A percentile compares a stretch with the other conserved stretches of the same genome.
These are phyloP conservation scores for Mycosphaerella sp. DNA, from an alignment of 2,329 filamentous ascomycete genomes.

Conservation along the genomic window DNA sequence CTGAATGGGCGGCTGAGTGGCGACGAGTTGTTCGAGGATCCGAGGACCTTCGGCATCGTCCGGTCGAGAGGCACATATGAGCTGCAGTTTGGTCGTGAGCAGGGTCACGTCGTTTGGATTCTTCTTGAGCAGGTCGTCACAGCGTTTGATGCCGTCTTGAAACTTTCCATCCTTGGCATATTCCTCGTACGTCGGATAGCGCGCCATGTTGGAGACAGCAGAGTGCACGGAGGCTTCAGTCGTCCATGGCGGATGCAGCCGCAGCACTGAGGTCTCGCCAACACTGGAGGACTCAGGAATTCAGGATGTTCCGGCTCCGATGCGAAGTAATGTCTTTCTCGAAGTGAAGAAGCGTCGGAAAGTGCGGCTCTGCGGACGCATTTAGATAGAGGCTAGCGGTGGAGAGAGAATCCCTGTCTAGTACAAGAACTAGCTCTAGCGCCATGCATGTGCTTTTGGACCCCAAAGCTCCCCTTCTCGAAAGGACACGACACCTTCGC, in stretches of 20 bases:
- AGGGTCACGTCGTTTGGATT: conserved; percentile 28
- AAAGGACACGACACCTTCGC: conserved; percentile 10
- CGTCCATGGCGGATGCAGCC: not conserved
- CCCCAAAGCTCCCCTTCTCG: not conserved
- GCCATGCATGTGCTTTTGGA: conserved; percentile 2
- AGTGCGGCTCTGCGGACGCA: not conserved
- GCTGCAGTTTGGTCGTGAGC: conserved; percentile 31
- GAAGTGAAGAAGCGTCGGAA: not conserved
- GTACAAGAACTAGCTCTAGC: too few relatives aligned
- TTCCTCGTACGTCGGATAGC: conserved; percentile 33
- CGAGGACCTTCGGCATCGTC: conserved; percentile 10
- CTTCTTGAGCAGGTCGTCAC: conserved; percentile 30
- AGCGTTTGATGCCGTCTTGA: conserved; percentile 31
- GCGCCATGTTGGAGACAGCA: conserved; percentile 27
- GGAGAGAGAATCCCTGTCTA: conserved; percentile 2
- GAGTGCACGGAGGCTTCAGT: too few relatives aligned
- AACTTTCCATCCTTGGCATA: conserved; percentile 28
- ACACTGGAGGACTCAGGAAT: too few relatives aligned
- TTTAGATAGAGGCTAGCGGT: too few relatives aligned
- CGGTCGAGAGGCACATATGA: conserved; percentile 23
- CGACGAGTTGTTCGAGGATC: conserved; percentile 25
- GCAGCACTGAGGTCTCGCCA: not conserved
- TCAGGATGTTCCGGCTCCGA: too few relatives aligned
- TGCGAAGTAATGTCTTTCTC: too few relatives aligned
- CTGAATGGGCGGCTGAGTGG: conserved; percentile 24